Evolutionary conservation across 2,329 filamentous ascomycete genomes (phyloP).

Genomic region (Gaeumannomyces sp.): DNA sequence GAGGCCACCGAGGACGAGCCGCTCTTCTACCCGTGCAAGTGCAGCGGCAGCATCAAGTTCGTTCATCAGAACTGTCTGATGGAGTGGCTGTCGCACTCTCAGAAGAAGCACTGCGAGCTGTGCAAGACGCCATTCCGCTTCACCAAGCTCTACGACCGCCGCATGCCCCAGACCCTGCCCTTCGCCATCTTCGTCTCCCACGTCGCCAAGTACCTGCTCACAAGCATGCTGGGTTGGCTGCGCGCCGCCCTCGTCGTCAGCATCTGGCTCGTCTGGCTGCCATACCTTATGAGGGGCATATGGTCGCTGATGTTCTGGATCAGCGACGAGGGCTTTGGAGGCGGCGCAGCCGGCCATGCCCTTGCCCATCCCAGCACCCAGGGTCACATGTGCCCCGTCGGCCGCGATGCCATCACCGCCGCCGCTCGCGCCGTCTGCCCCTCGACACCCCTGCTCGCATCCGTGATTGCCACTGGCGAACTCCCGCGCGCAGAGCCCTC

Average conservation of each 20-base stretch:
- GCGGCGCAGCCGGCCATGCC: conserved; percentile 1
- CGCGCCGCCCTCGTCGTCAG: conserved; percentile 71
- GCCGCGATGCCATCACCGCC: conserved; percentile 17
- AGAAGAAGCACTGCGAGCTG: conserved; percentile 99
- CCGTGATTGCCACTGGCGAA: conserved; percentile 9
- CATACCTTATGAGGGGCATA: conserved; percentile 82
- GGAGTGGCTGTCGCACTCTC: conserved; percentile 97
- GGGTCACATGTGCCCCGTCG: conserved; percentile 3
- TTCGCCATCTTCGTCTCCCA: conserved; percentile 74
- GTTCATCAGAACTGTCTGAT: conserved; percentile 98
- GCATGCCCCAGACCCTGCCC: conserved; percentile 84
- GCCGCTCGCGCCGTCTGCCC: conserved; percentile 28
- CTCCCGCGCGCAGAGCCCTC: not conserved
- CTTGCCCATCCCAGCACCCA: not conserved
- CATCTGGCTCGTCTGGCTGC: conserved; percentile 85
- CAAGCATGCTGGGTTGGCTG: conserved; percentile 69
- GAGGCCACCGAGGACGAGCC: conserved; percentile 79
- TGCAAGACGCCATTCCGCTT: conserved; percentile 98
- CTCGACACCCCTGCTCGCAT: conserved; percentile 25
- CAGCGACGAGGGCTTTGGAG: conserved; percentile 65
- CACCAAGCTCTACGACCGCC: conserved; percentile 91
- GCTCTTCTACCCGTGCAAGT: conserved; percentile 97
- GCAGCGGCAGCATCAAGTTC: conserved; percentile 96
- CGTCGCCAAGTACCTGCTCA: conserved; percentile 64
- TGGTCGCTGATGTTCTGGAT: conserved; percentile 96